These are phyloP conservation scores for Glaciozyma antarctica DNA, from an alignment of 768 basidiomycete species.

Conservation along the genomic window DNA sequence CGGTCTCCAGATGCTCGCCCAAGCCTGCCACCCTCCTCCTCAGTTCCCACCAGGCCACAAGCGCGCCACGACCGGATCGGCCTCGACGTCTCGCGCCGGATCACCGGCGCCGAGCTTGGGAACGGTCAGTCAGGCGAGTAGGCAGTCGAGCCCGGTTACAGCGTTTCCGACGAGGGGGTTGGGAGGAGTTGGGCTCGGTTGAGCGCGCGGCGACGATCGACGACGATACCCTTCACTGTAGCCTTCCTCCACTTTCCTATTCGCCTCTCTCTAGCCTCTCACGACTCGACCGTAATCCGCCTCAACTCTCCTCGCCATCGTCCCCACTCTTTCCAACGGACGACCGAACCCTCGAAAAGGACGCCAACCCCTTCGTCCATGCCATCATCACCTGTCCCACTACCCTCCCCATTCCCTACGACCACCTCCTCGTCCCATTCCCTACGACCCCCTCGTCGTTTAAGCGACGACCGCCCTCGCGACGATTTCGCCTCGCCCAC, in stretches of 20 bases:
- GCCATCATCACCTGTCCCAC: neutral
- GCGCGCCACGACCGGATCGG: constrained; percentile 4
- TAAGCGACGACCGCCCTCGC: neutral
- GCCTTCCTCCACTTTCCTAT: constrained; percentile 5
- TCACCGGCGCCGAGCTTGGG: constrained; percentile 7
- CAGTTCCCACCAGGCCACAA: constrained; percentile 31
- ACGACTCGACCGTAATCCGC: neutral
- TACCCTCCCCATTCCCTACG: too few species aligned
- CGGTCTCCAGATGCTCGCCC: constrained; percentile 62
- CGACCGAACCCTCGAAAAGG: too few species aligned
- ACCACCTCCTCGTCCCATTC: neutral
- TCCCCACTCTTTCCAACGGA: too few species aligned
- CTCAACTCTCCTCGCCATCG: too few species aligned
- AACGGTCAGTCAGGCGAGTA: neutral
- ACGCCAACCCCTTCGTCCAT: too few species aligned
- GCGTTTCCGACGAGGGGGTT: neutral
- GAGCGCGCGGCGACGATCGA: neutral
- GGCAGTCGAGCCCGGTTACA: neutral
- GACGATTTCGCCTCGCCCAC: neutral
- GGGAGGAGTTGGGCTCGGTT: neutral
- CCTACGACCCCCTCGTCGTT: neutral
- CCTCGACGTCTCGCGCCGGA: neutral
- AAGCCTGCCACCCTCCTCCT: constrained; percentile 30
- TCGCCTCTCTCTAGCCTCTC: neutral
- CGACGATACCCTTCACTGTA: neutral